Percentiles rank a stretch among this genome's conserved stretches.
These are phyloP conservation scores for Dalbergia cultrata DNA, from an alignment of 306 rosid genomes.

Conservation along the genomic window DNA sequence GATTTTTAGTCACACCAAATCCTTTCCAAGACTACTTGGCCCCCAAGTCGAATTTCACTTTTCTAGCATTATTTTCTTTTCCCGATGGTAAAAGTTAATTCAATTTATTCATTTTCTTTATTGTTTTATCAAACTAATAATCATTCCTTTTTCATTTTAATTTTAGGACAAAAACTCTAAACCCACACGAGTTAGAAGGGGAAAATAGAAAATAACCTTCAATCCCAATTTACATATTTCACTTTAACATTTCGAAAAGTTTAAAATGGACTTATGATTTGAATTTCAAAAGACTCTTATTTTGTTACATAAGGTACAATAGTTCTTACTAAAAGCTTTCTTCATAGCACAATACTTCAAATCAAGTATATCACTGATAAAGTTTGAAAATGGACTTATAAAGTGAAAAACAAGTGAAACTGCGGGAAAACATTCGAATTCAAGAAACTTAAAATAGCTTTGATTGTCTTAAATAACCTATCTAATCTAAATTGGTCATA, in stretches of 20 bases:
- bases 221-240: no score
- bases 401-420: background rate
- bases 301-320: background rate
- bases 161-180: no score
- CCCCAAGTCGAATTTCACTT: no score
- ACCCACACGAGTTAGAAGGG: no score
- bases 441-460: background rate
- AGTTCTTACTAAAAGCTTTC: background rate
- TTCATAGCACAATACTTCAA: background rate
- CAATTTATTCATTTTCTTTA: no score
- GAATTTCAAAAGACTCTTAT: background rate
- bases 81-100: no score
- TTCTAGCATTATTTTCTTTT: no score
- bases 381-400: background rate
- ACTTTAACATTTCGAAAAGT: background rate
- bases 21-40: no score
- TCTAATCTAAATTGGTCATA: slow-evolving; percentile 13
- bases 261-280: background rate
- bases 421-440: background rate
- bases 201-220: no score
- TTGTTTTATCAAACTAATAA: no score
- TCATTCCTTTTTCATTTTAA: no score
- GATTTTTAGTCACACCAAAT: no score
- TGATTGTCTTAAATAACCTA: background rate
- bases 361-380: background rate